A percentile compares a stretch with the other conserved stretches of the same genome.
Evolutionary conservation across 2,329 filamentous ascomycete genomes (phyloP).

Genomic region (Diaporthe humulicola): DNA sequence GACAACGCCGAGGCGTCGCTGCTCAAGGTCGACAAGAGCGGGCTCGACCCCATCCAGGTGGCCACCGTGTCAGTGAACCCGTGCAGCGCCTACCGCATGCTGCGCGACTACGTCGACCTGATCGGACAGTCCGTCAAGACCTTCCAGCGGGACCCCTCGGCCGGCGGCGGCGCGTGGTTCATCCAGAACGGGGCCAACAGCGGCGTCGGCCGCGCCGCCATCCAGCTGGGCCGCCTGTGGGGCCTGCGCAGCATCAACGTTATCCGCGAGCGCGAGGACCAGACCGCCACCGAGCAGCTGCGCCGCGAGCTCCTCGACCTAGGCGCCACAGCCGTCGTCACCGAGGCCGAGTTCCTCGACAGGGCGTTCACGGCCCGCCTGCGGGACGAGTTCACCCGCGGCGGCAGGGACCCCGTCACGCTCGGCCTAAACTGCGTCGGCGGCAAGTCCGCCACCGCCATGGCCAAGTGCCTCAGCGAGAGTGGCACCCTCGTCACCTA

Average conservation of each 20-base stretch:
- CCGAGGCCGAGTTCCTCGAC: constrained; percentile 66
- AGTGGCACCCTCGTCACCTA: constrained; percentile 89
- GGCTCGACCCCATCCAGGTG: constrained; percentile 81
- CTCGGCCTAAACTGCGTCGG: constrained; percentile 95
- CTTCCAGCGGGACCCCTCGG: constrained; percentile 65
- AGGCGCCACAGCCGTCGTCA: constrained; percentile 70
- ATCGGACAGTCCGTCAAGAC: constrained; percentile 60
- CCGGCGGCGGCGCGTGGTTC: constrained; percentile 93
- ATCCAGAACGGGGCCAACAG: constrained; percentile 98
- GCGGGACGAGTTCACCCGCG: constrained; percentile 74
- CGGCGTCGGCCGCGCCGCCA: constrained; percentile 90
- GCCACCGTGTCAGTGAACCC: constrained; percentile 94
- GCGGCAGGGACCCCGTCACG: constrained; percentile 78
- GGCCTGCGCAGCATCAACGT: constrained; percentile 93
- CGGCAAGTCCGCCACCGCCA: constrained; percentile 82
- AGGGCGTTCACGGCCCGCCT: constrained; percentile 73
- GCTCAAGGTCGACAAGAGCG: constrained; percentile 78
- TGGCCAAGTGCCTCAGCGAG: constrained; percentile 80
- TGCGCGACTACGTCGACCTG: constrained; percentile 79
- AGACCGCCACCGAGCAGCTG: constrained; percentile 73
- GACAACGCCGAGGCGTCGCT: constrained; percentile 66
- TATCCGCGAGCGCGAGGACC: constrained; percentile 77
- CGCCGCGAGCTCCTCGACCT: constrained; percentile 65
- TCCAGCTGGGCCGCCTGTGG: constrained; percentile 89
- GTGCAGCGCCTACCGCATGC: constrained; percentile 93